Conservation (phyloP, 257 asterid genomes). For the Oldenlandia corymbosa region DNA sequence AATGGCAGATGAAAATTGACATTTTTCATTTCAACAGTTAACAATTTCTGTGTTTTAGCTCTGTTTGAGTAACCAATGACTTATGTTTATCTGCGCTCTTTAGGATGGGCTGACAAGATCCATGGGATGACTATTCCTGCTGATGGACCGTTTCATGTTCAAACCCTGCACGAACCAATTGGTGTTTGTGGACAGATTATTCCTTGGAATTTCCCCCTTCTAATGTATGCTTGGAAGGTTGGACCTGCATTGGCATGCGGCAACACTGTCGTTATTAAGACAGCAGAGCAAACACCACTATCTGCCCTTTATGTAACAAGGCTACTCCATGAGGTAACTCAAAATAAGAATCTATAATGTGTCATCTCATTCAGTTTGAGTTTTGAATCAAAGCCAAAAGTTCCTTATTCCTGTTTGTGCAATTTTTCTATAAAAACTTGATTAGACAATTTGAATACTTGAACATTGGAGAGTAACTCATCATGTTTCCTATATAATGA, state of each 20-base stretch:
- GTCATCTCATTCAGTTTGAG: neutral
- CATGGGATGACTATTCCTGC: conserved; percentile 89
- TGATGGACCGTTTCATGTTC: conserved; percentile 86
- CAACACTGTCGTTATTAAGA: conserved; percentile 72
- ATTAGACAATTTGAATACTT: neutral
- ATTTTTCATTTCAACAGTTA: too few relatives aligned
- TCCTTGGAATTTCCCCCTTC: conserved; percentile 96
- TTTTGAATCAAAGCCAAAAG: too few relatives aligned
- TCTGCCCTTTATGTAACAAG: conserved; percentile 78
- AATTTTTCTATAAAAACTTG: too few relatives aligned
- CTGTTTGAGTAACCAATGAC: neutral
- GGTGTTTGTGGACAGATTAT: conserved; percentile 98
- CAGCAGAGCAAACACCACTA: conserved; percentile 97
- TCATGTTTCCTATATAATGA: conserved; percentile 12
- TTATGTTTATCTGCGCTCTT: conserved; percentile 16
- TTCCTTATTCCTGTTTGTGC: too few relatives aligned
- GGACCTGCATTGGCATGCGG: conserved; percentile 96
- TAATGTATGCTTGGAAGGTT: conserved; percentile 89
- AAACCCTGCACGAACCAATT: conserved; percentile 92
- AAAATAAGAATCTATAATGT: neutral
- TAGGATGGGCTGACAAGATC: conserved; percentile 98
- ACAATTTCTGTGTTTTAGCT: neutral
- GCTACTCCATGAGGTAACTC: conserved; percentile 78
- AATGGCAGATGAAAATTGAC: neutral
- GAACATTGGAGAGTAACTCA: neutral